Percentiles rank a stretch among this genome's conserved stretches.
Evolutionary conservation across 345 rosid genomes (phyloP).

Genomic region (Stellera chamaejasme): DNA sequence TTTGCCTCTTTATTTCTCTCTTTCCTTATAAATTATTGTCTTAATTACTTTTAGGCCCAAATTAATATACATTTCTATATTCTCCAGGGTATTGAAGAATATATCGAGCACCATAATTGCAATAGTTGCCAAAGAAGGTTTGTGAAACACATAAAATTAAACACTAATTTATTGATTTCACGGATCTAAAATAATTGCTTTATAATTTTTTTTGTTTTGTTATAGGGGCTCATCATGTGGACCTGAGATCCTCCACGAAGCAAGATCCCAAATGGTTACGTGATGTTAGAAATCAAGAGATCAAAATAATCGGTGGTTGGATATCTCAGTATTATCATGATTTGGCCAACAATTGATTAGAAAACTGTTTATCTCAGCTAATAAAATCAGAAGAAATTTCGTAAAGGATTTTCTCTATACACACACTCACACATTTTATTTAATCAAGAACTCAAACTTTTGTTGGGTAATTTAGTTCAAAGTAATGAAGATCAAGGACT

Average conservation of each 20-base stretch:
- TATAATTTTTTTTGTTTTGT: too few relatives aligned
- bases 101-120: constrained; percentile 43
- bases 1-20: background rate
- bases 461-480: too few relatives aligned
- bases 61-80: background rate
- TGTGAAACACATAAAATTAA: background rate
- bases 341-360: constrained; percentile 9
- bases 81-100: constrained; percentile 38
- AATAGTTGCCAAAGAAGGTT: constrained; percentile 49
- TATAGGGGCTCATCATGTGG: constrained; percentile 65
- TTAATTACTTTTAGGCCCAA: too few relatives aligned
- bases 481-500: too few relatives aligned
- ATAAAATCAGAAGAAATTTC: too few relatives aligned
- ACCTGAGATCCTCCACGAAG: constrained; percentile 39
- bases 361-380: too few relatives aligned
- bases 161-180: too few relatives aligned
- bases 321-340: constrained; percentile 36
- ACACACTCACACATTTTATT: too few relatives aligned
- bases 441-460: too few relatives aligned
- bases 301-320: constrained; percentile 34
- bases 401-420: too few relatives aligned
- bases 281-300: constrained; percentile 36
- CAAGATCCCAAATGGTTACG: constrained; percentile 52
- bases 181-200: too few relatives aligned
- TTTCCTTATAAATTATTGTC: background rate